Evolutionary conservation across 495 filamentous ascomycete species (phyloP).

Genomic region (Hapsidospora chrysogenum): DNA sequence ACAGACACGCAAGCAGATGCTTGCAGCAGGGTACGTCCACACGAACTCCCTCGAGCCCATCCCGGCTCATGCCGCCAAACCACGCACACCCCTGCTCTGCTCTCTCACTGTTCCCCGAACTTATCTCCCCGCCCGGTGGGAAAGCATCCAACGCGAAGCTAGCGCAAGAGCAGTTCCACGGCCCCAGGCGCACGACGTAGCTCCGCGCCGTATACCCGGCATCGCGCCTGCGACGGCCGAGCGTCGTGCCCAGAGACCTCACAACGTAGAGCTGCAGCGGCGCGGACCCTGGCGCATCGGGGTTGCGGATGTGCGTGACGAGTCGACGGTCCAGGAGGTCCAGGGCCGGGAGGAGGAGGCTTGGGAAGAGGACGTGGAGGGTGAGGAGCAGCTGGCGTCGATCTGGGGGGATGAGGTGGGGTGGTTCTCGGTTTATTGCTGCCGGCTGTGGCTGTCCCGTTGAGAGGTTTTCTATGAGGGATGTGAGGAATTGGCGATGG

Average conservation of each 20-base stretch:
- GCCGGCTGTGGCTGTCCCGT: no score
- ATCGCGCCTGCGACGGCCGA: slow-evolving; percentile 3
- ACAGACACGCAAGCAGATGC: slow-evolving; percentile 69
- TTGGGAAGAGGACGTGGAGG: slow-evolving; percentile 47
- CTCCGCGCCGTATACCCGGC: slow-evolving; percentile 9
- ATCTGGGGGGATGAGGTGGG: slow-evolving; percentile 17
- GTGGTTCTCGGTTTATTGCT: slow-evolving; percentile 12
- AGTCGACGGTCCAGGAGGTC: slow-evolving; percentile 65
- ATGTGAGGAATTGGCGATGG: neutral
- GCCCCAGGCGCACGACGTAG: slow-evolving; percentile 54
- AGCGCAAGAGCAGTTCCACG: slow-evolving; percentile 88
- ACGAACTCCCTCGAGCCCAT: slow-evolving; percentile 11
- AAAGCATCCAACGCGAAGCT: slow-evolving; percentile 61
- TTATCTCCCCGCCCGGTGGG: slow-evolving; percentile 15
- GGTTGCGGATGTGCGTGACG: slow-evolving; percentile 26
- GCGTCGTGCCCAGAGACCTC: neutral
- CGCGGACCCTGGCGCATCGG: neutral
- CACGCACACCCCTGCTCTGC: slow-evolving; percentile 5
- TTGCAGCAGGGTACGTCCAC: slow-evolving; percentile 55
- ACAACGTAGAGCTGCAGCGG: neutral
- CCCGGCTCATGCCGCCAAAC: slow-evolving; percentile 21
- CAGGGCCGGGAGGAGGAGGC: slow-evolving; percentile 50
- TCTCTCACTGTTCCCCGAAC: no score
- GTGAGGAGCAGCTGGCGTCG: slow-evolving; percentile 32
- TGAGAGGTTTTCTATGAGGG: no score